Evolutionary conservation across 176 grass and related monocot genomes (phyloP), one percentile per base, ranked within the genome.

Genomic region (Ensete glaucum): DNA sequence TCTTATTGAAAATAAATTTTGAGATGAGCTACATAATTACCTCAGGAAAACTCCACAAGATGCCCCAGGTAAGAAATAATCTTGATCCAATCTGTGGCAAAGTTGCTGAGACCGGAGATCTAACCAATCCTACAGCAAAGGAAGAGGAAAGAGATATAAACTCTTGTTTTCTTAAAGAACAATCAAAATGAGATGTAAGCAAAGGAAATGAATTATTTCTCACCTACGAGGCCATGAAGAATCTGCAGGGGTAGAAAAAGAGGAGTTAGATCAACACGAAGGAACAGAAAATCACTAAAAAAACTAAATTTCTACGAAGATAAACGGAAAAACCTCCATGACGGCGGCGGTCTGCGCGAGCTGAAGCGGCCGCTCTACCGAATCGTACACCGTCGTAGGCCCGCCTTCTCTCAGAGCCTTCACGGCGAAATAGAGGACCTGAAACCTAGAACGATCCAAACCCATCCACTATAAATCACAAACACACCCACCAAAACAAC

Each of bases 331-430:
- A 25, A 91, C 89, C 89, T 91, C 89, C 9, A 91, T 50, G 69
- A 91, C 64, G 8, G 89, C 89, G 11, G 83, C 89, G 21, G 83
- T 91, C 67, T 91, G 85, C 19, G 83, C 83, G 23, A 91, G 83
- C 72, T 88, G 89, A 73, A 91, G 81, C 43, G 85, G 85, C 77
- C 75, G 79, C 85, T 88, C 78, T 1, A 88, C 85, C 9, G 83
- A 70, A 62, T 85, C 85, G 50, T 91, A 88, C 24, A 91, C 89
- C 15, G 22, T 80, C 52, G 75, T 52, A 54, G 84, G 74, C 17
- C 82, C 85, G 1, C 73, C 80, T 69, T 78, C 74, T 1, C 58
- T 80, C 69, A 88, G 59, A 19, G 85, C 70, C 56, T 81, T 84
- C 3, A 81, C 53, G 3, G 85, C 80, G 10, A 73, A 81, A 79